Percentiles rank a stretch among this genome's conserved stretches.
phyloP scores from a whole-genome alignment of 2,329 filamentous ascomycete genomes.

The Paecilomyces sp. region DNA sequence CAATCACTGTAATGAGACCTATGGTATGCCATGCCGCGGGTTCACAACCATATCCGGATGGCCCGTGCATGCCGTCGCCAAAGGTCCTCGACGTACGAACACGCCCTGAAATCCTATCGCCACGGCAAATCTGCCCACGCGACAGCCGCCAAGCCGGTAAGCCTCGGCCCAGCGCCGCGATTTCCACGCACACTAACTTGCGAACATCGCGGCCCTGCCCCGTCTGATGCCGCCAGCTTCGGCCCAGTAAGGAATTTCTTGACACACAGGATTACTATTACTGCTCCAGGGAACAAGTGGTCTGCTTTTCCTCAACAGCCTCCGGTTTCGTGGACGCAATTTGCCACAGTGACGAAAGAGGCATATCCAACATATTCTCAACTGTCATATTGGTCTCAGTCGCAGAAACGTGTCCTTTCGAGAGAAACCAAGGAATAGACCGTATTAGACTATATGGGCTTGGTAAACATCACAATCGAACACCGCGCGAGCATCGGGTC shows the following conservation, averaged over 20 bases:
- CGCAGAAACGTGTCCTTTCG: neutral
- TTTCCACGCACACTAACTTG: neutral
- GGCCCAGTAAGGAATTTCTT: neutral
- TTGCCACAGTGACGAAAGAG: neutral
- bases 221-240: neutral
- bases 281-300: neutral
- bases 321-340: neutral
- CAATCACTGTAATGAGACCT: neutral
- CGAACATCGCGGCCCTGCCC: neutral
- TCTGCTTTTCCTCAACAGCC: neutral
- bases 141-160: neutral
- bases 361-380: neutral
- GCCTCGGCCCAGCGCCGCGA: neutral
- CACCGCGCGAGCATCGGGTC: neutral
- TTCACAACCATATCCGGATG: neutral
- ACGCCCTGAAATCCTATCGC: neutral
- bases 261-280: neutral
- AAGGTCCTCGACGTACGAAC: neutral
- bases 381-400: neutral
- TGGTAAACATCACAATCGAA: neutral
- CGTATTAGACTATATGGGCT: neutral
- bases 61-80: neutral
- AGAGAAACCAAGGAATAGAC: neutral
- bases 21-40: neutral
- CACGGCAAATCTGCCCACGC: neutral